These are phyloP conservation scores for Termitomyces sp. DNA, from an alignment of 768 basidiomycete genomes.

Conservation along the genomic window DNA sequence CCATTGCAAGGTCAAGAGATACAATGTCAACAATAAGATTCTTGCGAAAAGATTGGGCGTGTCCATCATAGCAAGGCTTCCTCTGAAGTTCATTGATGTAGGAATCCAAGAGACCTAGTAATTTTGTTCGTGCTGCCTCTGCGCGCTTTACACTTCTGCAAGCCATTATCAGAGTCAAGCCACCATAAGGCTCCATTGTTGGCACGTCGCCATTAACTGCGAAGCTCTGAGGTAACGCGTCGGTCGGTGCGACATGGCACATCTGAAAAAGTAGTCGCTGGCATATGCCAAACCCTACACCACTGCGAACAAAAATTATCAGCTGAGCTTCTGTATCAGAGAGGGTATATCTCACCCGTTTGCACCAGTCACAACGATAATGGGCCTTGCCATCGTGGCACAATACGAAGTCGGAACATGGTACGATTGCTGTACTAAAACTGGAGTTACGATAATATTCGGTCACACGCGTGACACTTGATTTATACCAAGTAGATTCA, in stretches of 20 bases:
- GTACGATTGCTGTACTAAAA: conserved; percentile 13
- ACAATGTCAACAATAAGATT: conserved; percentile 61
- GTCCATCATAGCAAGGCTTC: conserved; percentile 40
- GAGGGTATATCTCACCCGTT: conserved; percentile 46
- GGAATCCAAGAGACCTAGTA: conserved; percentile 51
- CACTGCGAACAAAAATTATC: conserved; percentile 41
- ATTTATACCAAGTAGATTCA: too few species aligned
- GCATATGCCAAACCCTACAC: conserved; percentile 82
- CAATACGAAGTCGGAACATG: conserved; percentile 14
- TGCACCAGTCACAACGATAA: conserved; percentile 68
- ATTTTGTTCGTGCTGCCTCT: conserved; percentile 52
- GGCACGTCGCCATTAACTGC: conserved; percentile 8
- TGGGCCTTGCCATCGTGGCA: conserved; percentile 34
- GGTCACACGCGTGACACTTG: conserved; percentile 10
- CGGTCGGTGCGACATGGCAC: conserved; percentile 44
- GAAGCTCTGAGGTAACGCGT: conserved; percentile 46
- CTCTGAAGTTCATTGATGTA: conserved; percentile 39
- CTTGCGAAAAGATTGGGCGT: conserved; percentile 54
- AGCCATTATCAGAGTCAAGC: conserved; percentile 75
- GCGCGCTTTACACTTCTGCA: conserved; percentile 69
- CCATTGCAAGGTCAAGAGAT: conserved; percentile 58
- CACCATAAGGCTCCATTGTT: conserved; percentile 30
- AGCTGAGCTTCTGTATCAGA: background rate
- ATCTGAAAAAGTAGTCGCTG: conserved; percentile 72
- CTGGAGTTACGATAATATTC: too few species aligned